phyloP scores from a whole-genome alignment of 768 basidiomycete genomes.

The Trametes elegans region DNA sequence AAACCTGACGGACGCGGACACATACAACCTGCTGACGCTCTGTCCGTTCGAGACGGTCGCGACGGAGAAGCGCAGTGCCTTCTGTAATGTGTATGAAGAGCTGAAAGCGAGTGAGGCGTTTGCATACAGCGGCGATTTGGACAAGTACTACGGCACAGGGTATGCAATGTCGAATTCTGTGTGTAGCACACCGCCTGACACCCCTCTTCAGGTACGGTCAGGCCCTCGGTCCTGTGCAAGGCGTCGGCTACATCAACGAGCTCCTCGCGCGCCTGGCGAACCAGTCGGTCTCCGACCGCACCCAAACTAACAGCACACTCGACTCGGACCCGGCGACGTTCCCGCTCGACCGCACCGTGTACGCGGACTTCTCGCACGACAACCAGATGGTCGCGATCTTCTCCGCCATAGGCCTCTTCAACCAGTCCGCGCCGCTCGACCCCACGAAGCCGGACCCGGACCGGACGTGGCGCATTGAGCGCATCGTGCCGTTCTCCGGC shows the following conservation, averaged over 20 bases:
- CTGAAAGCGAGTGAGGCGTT: constrained; percentile 57
- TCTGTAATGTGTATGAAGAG: constrained; percentile 65
- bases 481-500: constrained; percentile 72
- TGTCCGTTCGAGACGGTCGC: constrained; percentile 77
- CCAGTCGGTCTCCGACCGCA: constrained; percentile 58
- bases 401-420: constrained; percentile 50
- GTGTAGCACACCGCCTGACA: constrained; percentile 32
- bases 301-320: constrained; percentile 76
- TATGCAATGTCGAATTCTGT: constrained; percentile 28
- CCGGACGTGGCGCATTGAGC: constrained; percentile 51
- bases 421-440: constrained; percentile 25
- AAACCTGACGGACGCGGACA: constrained; percentile 52
- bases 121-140: constrained; percentile 70
- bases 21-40: constrained; percentile 61
- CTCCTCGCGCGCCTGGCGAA: constrained; percentile 75
- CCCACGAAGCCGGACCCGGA: constrained; percentile 22
- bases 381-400: constrained; percentile 83
- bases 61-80: constrained; percentile 52
- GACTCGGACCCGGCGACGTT: constrained; percentile 63
- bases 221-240: constrained; percentile 69
- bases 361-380: constrained; percentile 85
- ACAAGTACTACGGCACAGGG: constrained; percentile 80
- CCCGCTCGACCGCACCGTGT: constrained; percentile 62
- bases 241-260: constrained; percentile 87
- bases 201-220: constrained; percentile 54